Evolutionary conservation across 192 early-diverging fungal genomes (phyloP), one percentile per base, ranked within the genome.

Genomic region (Chytriomyces sp.): DNA sequence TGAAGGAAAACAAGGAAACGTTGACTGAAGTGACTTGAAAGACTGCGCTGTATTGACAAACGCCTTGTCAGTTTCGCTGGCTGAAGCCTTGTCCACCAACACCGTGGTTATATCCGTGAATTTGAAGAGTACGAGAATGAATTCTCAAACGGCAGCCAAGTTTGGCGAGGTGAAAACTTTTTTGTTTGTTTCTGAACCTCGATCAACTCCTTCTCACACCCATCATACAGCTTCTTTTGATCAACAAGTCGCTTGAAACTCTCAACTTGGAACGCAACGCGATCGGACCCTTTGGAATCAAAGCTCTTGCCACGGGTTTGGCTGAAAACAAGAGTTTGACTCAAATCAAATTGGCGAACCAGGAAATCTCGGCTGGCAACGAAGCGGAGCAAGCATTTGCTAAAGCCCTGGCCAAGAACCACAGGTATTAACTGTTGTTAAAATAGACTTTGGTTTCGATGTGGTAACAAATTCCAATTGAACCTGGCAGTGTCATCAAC

Each of bases 241-340:
- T 5, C 11, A 79, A 79, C 45, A 60, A 9, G 0, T 5, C 76
- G 1, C 50, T 79, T 9, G 79, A 79, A 67, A n/a, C 26, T 43
- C 53, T 79, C 23, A 74, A 79, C 6, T 47, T 79, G n/a, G 74
- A 79, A 46, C 45, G 63, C 20, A 79, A 79, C 65, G 11, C 49
- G 26, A 79, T 79, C 66, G 78, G 76, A 1, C 74, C 71, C 1
- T 79, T 50, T 49, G 78, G 78, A 18, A 79, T 79, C 45, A 78
- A 64, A 57, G 78, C 78, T 23, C 10, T 79, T 69, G 78, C 78
- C 26, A 13, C 6, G 16, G 67, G 60, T 49, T 74, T 79, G 26
- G 47, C 60, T 13, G 46, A 79, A 11, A 79, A 79, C 65, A 78
- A 78, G 62, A 75, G 18, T 72, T 44, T 79, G 24, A 18, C 16